A percentile compares a stretch with the other conserved stretches of the same genome.
Conservation (phyloP, 2,329 filamentous ascomycete genomes). For the Tolypocladium capitatum region DNA sequence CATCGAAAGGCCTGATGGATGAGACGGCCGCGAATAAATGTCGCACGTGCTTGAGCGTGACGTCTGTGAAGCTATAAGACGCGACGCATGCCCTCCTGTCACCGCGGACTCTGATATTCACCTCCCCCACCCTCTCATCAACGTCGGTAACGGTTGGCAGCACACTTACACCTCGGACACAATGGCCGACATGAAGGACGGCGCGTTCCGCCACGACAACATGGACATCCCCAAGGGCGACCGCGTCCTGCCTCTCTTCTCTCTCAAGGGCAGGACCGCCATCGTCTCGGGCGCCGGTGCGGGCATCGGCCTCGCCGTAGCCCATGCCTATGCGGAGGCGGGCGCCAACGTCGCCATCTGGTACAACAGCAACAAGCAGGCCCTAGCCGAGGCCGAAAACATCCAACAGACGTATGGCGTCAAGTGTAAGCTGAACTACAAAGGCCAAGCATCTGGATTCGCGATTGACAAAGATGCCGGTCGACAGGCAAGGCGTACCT, state of each 20-base stretch:
- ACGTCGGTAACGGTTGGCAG: neutral
- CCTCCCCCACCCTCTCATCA: no score
- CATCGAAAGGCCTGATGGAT: neutral
- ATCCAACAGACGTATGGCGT: slow-evolving; percentile 55
- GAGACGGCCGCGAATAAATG: neutral
- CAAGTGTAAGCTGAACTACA: slow-evolving; percentile 36
- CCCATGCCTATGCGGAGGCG: slow-evolving; percentile 52
- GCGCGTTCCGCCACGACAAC: slow-evolving; percentile 44
- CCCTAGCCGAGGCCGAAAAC: slow-evolving; percentile 44
- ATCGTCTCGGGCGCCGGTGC: slow-evolving; percentile 55
- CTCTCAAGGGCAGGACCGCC: slow-evolving; percentile 55
- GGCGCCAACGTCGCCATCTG: slow-evolving; percentile 61
- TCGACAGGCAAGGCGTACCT: slow-evolving; percentile 28
- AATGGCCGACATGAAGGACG: slow-evolving; percentile 30
- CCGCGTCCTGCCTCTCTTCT: slow-evolving; percentile 52
- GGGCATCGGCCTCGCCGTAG: slow-evolving; percentile 54
- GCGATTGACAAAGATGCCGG: neutral
- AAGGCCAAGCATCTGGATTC: neutral
- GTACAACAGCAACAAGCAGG: slow-evolving; percentile 58
- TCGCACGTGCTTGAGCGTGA: neutral
- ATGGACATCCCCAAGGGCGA: slow-evolving; percentile 32
- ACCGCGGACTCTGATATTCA: neutral
- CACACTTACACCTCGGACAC: neutral
- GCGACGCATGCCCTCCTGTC: neutral
- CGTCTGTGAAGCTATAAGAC: neutral